Evolutionary conservation across 2,329 filamentous ascomycete genomes (phyloP), one percentile per base, ranked within the genome.

Genomic region (Botrytis tulipae): DNA sequence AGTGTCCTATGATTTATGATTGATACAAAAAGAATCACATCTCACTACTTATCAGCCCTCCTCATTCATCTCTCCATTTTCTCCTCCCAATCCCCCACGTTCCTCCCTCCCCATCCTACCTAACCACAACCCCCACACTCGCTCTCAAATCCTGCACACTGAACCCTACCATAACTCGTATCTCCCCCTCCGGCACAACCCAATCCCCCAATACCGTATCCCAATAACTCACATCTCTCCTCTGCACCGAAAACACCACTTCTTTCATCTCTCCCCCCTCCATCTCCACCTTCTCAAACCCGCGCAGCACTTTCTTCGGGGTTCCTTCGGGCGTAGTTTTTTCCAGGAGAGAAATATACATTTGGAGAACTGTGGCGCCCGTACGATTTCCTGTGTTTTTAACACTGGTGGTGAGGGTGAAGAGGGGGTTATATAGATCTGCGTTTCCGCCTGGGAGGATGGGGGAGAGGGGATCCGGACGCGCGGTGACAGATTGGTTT

Each of bases 201-300:
- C 95, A 98, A 84, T 97, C 90, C 86, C 97, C 94, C 29, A 83
- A 82, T 3, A 78, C 85, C 1, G 87, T 84, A 77, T 97, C 93
- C 95, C 95, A 98, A 84, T 93, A 95, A 81, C 91, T 93, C 72
- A 97, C 78, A 80, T 98, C 95, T 73, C 93, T 89, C 57, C 94
- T 88, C 20, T 90, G 95, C 73, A 98, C 82, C 20, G 89, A 86
- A 1, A 89, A 90, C 1, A 81, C 85, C 84, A 95, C 95, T 2
- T 85, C 87, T 4, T 84, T 86, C 71, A 86, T 88, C 83, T 89
- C 82, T 32, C 93, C 93, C 0, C 93, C 86, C 1, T 87, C 84
- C 75, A 97, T 89, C 67, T 84, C 85, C 73, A 97, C 84, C 83
- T 93, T 94, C 68, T 84, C 92, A 79, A 97, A 98, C 71, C 90